Base-by-base conservation (phyloP, 164 flowering plant genomes). In the Sextonia rubra region DNA sequence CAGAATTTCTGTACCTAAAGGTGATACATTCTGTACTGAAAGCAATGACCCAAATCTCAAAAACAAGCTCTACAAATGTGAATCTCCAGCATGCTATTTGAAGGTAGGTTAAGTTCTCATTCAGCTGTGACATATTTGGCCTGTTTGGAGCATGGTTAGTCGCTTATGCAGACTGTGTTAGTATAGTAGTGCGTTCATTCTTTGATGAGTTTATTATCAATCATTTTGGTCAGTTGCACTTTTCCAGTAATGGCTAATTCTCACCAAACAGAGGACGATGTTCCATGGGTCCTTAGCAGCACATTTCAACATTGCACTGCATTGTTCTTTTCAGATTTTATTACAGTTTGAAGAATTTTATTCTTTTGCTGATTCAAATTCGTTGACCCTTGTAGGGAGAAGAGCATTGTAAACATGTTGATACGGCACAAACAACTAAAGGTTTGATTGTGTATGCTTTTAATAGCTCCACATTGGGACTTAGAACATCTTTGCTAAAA, bases 341-440 rank as follows among this genome's bases (percentile, higher is more conserved):
- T 61, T 20, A 14, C 24, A 30, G 17, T 56, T 18, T 29, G 44
- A 27, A 52, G 49, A 15, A 25, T 9, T 48, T 24, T 9, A 5
- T 64, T 27, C 27, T 25, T 61, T 56, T 69, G 6, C 32, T 37
- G 9, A n/a, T 56, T 15, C 56, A 29, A 66, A 2, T 18, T 64
- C n/a, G 6, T 18, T 14, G 64, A 4, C 7, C 23, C 22, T 30
- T 67, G 18, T 56, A 58, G 74, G 70, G 47, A 47, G 27, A 44
- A 29, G 60, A 69, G 52, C 65, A 47, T 47, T 29, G 49, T 47
- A 77, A 64, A 71, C 32, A 27, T 37, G 32, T 22, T 47, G 17
- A 29, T 69, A 56, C 61, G n/a, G 12, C 30, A 4, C 23, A 25
- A 29, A 55, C 73, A 47, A 56, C 8, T 27, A 48, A 65, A 73